Evolutionary conservation across 2,329 filamentous ascomycete genomes (phyloP), one percentile per base, ranked within the genome.

Genomic region (Ophiosphaerella narmari): DNA sequence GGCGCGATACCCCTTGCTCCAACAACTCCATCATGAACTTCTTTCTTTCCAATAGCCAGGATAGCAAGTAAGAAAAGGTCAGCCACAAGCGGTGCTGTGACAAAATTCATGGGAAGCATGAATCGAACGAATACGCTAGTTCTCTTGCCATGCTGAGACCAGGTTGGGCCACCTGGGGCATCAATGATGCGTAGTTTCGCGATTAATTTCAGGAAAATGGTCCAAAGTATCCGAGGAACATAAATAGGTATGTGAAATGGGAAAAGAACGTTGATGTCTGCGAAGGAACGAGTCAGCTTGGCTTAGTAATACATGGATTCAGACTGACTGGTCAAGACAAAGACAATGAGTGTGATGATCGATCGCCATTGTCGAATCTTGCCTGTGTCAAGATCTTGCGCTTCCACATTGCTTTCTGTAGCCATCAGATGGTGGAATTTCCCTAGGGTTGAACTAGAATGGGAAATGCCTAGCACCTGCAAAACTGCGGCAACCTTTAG

Each of bases 11-110:
- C 77, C 60, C 88, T 75, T 1, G 85, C 77, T 0, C 87, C 87
- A 7, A 88, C 70, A 0, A 84, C 89, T 2, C 87, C 88, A 60
- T 83, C 87, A n/a, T 81, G 76, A 0, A 90, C 86, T 71, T 90
- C 88, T 48, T 80, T 57, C 18, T 80, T 74, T 1, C 86, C 86
- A 62, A 90, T 90, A 5, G 87, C 86, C 18, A 79, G 63, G 43
- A 89, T 88, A 34, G 86, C 86, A 5, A 90, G 80, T 18, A 90
- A 75, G 59, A 90, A 89, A 1, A 90, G 79, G 59, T 89, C 86
- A 1, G 86, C 87, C 48, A 89, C 82, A 13, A 90, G 71, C 0
- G 88, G 88, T 1, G 86, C 86, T 0, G 87, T 90, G 38, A 90
- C 75, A 55, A 89, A 86, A 66, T 90, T 88, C 74, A 90, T 75